A percentile compares a stretch with the other conserved stretches of the same genome.
phyloP scores from a whole-genome alignment of 2,329 filamentous ascomycete genomes.

The Magnaporthiopsis incrustans region DNA sequence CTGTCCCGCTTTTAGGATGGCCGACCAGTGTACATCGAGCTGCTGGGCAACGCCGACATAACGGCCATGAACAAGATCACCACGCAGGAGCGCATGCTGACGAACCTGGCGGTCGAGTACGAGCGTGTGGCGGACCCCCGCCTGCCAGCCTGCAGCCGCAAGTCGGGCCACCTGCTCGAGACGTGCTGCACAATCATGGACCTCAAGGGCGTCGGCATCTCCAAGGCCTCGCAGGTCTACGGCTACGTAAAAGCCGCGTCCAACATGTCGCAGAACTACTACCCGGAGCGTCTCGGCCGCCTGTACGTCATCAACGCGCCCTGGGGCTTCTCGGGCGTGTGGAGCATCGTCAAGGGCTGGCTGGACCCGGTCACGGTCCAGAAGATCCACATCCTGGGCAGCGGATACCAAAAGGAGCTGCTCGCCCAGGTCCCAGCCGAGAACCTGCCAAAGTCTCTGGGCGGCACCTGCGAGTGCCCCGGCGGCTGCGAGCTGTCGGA shows the following conservation, averaged over 20 bases:
- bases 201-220: conserved; percentile 84
- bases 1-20: conserved; percentile 58
- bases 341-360: conserved; percentile 83
- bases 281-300: conserved; percentile 92
- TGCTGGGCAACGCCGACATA: conserved; percentile 88
- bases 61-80: conserved; percentile 89
- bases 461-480: conserved; percentile 72
- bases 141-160: conserved; percentile 90
- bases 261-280: conserved; percentile 95
- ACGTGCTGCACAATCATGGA: conserved; percentile 99
- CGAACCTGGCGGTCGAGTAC: conserved; percentile 95
- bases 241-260: conserved; percentile 80
- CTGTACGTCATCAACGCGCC: conserved; percentile 97
- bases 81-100: conserved; percentile 83
- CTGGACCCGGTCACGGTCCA: conserved; percentile 92
- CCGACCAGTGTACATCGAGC: conserved; percentile 93
- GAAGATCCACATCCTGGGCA: conserved; percentile 89
- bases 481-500: conserved; percentile 84
- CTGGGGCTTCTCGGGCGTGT: conserved; percentile 87
- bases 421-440: conserved; percentile 77
- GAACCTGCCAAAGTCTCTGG: conserved; percentile 82
- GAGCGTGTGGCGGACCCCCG: conserved; percentile 91
- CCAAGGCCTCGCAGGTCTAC: conserved; percentile 76
- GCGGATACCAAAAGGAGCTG: conserved; percentile 74
- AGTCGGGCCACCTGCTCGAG: conserved; percentile 81